A percentile compares a stretch with the other conserved stretches of the same genome.
phyloP scores from a whole-genome alignment of 202 grass and related monocot species.

The Eragrostis tef region DNA sequence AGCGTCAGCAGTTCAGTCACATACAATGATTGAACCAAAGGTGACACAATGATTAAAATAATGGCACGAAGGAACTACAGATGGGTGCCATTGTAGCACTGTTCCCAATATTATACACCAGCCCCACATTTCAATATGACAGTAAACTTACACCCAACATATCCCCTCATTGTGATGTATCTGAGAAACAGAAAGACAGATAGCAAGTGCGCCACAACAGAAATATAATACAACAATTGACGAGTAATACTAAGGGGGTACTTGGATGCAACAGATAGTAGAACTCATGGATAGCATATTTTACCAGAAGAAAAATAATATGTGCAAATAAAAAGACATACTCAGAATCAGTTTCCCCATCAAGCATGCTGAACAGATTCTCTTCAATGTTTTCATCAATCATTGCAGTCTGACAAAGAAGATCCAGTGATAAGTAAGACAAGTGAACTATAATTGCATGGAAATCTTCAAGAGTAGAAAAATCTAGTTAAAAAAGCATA shows the following conservation, averaged over 20 bases:
- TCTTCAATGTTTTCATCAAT: constrained; percentile 88
- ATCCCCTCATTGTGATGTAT: constrained; percentile 10
- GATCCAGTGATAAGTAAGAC: constrained; percentile 41
- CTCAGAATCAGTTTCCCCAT: constrained; percentile 97
- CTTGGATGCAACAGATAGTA: constrained; percentile 4
- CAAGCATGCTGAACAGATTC: constrained; percentile 93
- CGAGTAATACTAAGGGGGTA: constrained; percentile 18
- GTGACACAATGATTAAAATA: neutral
- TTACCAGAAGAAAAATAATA: neutral
- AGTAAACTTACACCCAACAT: neutral
- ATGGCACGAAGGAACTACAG: constrained; percentile 7
- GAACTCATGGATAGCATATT: neutral
- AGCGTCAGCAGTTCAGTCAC: neutral
- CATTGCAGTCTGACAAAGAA: constrained; percentile 72
- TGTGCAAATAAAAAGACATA: constrained; percentile 58
- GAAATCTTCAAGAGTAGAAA: constrained; percentile 21
- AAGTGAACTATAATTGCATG: neutral
- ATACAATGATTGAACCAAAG: constrained; percentile 12
- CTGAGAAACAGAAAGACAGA: constrained; percentile 21
- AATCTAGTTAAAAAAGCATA: constrained; percentile 5
- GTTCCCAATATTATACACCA: constrained; percentile 2
- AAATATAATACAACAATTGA: constrained; percentile 11
- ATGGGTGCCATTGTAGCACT: neutral
- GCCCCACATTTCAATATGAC: neutral
- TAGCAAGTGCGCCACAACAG: neutral